A percentile compares a stretch with the other conserved stretches of the same genome.
These are phyloP conservation scores for Combretum micranthum DNA, from an alignment of 345 rosid genomes.

Conservation along the genomic window DNA sequence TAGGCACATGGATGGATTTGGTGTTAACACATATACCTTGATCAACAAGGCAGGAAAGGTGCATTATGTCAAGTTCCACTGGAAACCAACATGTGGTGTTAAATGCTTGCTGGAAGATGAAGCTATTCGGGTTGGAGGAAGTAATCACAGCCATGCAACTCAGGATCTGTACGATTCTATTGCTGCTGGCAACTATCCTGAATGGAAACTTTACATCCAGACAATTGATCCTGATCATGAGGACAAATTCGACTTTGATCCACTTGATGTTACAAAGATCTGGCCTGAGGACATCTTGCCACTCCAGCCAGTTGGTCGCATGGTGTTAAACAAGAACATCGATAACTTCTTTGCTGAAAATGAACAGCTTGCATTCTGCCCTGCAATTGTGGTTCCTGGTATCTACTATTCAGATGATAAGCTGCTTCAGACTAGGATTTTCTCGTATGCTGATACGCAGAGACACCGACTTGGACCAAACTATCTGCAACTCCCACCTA, in stretches of 20 bases:
- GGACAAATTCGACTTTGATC: conserved; percentile 77
- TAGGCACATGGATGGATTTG: conserved; percentile 7
- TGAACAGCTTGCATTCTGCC: conserved; percentile 84
- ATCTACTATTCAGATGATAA: conserved; percentile 78
- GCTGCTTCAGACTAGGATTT: conserved; percentile 70
- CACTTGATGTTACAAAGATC: conserved; percentile 86
- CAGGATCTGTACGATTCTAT: conserved; percentile 87
- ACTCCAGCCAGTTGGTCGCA: conserved; percentile 89
- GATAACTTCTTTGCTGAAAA: conserved; percentile 93
- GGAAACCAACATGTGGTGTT: conserved; percentile 5
- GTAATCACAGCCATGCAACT: conserved; percentile 13
- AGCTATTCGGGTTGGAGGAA: conserved; percentile 7
- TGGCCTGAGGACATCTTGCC: conserved; percentile 98
- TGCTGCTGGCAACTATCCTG: conserved; percentile 83
- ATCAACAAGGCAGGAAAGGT: conserved; percentile 8
- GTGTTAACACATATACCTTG: conserved; percentile 5
- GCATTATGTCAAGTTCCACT: conserved; percentile 6
- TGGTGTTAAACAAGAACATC: conserved; percentile 93
- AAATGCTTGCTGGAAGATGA: conserved; percentile 12
- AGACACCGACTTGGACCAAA: conserved; percentile 98
- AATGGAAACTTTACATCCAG: conserved; percentile 85
- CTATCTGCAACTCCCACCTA: conserved; percentile 82
- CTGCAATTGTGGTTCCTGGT: conserved; percentile 83
- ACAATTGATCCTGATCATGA: conserved; percentile 76
- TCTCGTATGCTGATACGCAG: conserved; percentile 85